Evolutionary conservation across 192 early-diverging fungal species (phyloP).

Genomic region (Coemansia reversa): DNA sequence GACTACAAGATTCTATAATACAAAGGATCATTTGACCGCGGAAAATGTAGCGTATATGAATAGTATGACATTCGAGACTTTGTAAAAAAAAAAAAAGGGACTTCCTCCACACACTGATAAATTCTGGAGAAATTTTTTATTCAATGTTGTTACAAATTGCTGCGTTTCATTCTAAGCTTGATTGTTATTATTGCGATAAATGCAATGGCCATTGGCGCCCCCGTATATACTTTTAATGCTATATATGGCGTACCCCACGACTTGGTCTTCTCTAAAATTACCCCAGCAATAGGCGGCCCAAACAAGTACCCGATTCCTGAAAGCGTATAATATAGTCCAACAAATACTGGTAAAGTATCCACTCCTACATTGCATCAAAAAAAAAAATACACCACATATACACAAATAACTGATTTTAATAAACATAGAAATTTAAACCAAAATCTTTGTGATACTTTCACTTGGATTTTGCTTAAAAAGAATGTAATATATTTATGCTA

Average conservation of each 20-base stretch:
- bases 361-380: slow-evolving; percentile 32
- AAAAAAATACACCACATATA: not conserved
- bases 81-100: not conserved
- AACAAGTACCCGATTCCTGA: slow-evolving; percentile 47
- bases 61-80: not conserved
- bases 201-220: slow-evolving; percentile 44
- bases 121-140: not conserved
- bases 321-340: slow-evolving; percentile 48
- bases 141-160: slow-evolving; percentile 4
- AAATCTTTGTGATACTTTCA: not conserved
- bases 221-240: slow-evolving; percentile 46
- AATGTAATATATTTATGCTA: not conserved
- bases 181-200: slow-evolving; percentile 39
- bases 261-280: slow-evolving; percentile 44
- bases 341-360: slow-evolving; percentile 47
- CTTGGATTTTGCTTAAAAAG: not conserved
- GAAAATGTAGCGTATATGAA: not conserved
- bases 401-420: not conserved
- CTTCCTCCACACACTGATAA: not conserved
- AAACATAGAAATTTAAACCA: not conserved
- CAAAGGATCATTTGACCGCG: too few relatives aligned
- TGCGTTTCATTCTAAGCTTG: slow-evolving; percentile 19
- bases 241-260: slow-evolving; percentile 52
- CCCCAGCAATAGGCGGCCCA: slow-evolving; percentile 50
- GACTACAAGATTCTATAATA: too few relatives aligned